Conservation (phyloP, 2,329 filamentous ascomycete genomes). For the Calonectria honghensis region DNA sequence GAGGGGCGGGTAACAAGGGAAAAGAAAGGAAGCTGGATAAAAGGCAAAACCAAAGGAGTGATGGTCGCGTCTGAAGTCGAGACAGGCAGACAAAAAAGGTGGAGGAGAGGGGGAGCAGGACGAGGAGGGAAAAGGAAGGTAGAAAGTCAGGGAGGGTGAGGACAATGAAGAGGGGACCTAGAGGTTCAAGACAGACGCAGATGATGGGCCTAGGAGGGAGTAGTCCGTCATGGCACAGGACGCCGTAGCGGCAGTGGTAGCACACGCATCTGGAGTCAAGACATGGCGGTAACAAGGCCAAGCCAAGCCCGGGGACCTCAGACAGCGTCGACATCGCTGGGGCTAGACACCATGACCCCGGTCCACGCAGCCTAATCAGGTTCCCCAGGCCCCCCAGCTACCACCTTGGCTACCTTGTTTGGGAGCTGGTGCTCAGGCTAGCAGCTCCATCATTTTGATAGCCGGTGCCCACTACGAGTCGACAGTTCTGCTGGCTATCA, state of each 20-base stretch:
- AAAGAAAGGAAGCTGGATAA: constrained; percentile 31
- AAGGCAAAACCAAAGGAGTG: constrained; percentile 26
- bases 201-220: constrained; percentile 9
- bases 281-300: constrained; percentile 2
- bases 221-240: constrained; percentile 4
- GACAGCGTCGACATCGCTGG: constrained; percentile 8
- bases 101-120: constrained; percentile 34
- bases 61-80: constrained; percentile 6
- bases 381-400: neutral
- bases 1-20: constrained; percentile 25
- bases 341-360: constrained; percentile 13
- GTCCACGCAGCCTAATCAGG: constrained; percentile 27
- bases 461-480: constrained; percentile 1
- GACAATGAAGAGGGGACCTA: constrained; percentile 40
- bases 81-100: constrained; percentile 30
- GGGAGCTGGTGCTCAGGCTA: constrained; percentile 21
- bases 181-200: constrained; percentile 35
- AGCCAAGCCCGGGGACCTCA: neutral
- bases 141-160: constrained; percentile 36
- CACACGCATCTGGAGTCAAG: constrained; percentile 13
- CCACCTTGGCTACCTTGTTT: constrained; percentile 14
- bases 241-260: neutral
- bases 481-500: neutral
- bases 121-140: constrained; percentile 40
- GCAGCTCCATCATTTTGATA: constrained; percentile 24